phyloP scores from a whole-genome alignment of 352 stramenopile genomes.

The Pythium rhizo-oryzae region DNA sequence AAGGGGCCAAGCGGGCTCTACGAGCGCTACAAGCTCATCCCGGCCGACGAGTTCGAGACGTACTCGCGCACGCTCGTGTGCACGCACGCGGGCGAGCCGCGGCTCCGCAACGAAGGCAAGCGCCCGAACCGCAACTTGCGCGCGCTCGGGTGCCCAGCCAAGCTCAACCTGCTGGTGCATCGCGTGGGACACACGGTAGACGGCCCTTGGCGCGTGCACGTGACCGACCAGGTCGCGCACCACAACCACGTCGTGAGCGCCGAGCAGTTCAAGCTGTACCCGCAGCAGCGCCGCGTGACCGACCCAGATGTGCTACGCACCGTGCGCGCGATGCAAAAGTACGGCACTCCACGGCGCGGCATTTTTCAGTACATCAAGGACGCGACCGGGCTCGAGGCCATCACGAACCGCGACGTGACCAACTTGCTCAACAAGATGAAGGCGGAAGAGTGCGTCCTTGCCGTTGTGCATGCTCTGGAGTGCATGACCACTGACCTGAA shows the following conservation, averaged over 20 bases:
- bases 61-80: conserved; percentile 15
- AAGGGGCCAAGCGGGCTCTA: background rate
- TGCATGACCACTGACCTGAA: background rate
- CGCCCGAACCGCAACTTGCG: conserved; percentile 10
- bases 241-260: conserved; percentile 23
- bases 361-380: conserved; percentile 23
- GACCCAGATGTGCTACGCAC: conserved; percentile 18
- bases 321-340: conserved; percentile 6
- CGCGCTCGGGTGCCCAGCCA: conserved; percentile 9
- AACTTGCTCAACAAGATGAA: conserved; percentile 20
- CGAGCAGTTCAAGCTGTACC: conserved; percentile 15
- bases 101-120: conserved; percentile 10
- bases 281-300: conserved; percentile 16
- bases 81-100: conserved; percentile 14
- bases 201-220: conserved; percentile 12
- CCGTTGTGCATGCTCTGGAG: background rate
- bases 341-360: conserved; percentile 10
- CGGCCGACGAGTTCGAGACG: conserved; percentile 6
- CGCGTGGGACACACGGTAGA: background rate
- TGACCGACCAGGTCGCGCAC: conserved; percentile 14
- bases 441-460: conserved; percentile 7
- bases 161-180: conserved; percentile 6
- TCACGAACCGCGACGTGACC: conserved; percentile 14
- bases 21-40: conserved; percentile 9
- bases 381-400: background rate